These are phyloP conservation scores for Leccinum subgranulosum DNA, from an alignment of 768 basidiomycete species.

Conservation along the genomic window DNA sequence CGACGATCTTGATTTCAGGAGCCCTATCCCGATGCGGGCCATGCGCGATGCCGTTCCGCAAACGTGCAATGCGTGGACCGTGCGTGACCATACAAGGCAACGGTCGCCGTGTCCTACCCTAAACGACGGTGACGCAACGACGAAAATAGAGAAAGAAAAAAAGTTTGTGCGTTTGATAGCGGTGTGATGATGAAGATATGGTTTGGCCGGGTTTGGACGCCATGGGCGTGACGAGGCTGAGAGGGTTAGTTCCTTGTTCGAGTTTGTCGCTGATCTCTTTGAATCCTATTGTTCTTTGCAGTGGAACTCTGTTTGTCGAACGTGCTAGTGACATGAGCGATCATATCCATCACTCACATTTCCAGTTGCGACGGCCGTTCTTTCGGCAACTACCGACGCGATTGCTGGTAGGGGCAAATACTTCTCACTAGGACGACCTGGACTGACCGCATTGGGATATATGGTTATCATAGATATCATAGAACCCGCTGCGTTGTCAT, in stretches of 20 bases:
- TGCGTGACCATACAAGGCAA: not conserved
- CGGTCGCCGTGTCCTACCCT: not conserved
- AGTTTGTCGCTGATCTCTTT: not conserved
- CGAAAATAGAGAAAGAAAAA: not conserved
- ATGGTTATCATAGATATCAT: constrained; percentile 12
- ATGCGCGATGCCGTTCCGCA: not conserved
- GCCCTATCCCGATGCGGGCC: not conserved
- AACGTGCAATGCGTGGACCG: not conserved
- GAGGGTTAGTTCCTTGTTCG: not conserved
- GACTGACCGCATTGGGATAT: constrained; percentile 12
- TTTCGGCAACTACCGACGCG: constrained; percentile 15
- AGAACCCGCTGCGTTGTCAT: not conserved
- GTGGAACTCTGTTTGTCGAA: not conserved
- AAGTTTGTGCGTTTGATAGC: not conserved
- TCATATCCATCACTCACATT: constrained; percentile 1
- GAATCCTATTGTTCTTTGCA: not conserved
- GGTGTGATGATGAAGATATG: not conserved
- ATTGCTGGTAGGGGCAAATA: constrained; percentile 5
- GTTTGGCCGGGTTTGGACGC: not conserved
- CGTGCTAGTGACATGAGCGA: not conserved
- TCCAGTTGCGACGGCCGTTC: not conserved
- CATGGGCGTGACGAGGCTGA: not conserved
- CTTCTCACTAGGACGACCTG: constrained; percentile 5
- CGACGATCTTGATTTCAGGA: not conserved
- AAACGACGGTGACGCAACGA: not conserved